Evolutionary conservation across 768 basidiomycete species (phyloP).

Genomic region (Leccinum pellstonianum): DNA sequence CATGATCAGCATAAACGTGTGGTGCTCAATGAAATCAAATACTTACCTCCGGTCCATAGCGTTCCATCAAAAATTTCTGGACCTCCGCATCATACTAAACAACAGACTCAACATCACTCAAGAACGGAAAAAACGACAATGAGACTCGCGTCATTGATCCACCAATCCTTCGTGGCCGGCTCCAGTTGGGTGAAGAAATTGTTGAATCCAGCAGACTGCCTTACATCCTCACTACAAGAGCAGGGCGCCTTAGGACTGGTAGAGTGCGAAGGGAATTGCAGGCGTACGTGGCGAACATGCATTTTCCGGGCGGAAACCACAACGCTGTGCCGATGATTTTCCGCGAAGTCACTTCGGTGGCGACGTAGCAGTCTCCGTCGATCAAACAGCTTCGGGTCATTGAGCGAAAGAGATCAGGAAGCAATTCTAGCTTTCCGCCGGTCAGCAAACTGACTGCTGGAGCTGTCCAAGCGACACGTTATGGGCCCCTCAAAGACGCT

Average conservation of each 20-base stretch:
- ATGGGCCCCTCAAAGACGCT: not conserved
- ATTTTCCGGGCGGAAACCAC: conserved; percentile 7
- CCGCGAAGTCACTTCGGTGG: not conserved
- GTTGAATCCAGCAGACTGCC: not conserved
- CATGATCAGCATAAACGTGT: not conserved
- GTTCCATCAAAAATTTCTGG: not conserved
- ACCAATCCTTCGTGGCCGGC: conserved; percentile 5
- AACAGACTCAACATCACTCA: not conserved
- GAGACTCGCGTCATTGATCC: conserved; percentile 1
- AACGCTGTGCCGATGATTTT: conserved; percentile 6
- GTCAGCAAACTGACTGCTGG: not conserved
- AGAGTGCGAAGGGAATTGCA: not conserved
- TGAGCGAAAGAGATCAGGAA: conserved; percentile 2
- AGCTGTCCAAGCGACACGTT: not conserved
- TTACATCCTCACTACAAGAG: not conserved
- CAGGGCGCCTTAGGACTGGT: too few relatives aligned
- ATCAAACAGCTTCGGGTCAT: conserved; percentile 6
- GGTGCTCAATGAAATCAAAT: not conserved
- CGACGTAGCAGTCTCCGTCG: conserved; percentile 9
- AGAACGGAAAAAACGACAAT: not conserved
- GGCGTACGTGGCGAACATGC: conserved; percentile 1
- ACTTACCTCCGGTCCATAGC: conserved; percentile 5
- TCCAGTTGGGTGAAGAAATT: conserved; percentile 2
- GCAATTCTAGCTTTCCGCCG: conserved; percentile 2
- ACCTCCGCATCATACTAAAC: not conserved